Conservation (phyloP, 2,329 filamentous ascomycete species). For the Fusarium pilosicola region DNA sequence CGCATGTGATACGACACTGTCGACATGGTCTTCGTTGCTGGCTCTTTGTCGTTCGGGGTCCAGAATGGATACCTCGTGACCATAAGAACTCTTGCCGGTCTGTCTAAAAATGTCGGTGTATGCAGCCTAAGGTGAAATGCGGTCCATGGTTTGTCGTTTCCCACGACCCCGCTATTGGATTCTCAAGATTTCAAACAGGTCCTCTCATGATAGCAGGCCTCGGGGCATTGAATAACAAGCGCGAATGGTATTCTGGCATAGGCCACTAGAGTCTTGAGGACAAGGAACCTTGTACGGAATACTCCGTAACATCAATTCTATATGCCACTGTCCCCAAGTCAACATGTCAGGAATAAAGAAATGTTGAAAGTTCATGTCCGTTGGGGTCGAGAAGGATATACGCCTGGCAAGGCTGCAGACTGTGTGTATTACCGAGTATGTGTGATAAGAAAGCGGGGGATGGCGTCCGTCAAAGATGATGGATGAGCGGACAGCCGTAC, state of each 20-base stretch:
- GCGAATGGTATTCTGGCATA: constrained; percentile 13
- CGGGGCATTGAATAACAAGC: constrained; percentile 8
- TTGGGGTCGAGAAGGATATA: constrained; percentile 13
- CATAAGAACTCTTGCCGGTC: constrained; percentile 33
- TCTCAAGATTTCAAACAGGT: constrained; percentile 12
- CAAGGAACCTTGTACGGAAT: neutral
- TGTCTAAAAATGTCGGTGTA: constrained; percentile 45
- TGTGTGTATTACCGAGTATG: constrained; percentile 31
- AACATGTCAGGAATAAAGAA: neutral
- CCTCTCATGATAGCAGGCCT: constrained; percentile 1
- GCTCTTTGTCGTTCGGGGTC: constrained; percentile 16
- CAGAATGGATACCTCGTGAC: constrained; percentile 33
- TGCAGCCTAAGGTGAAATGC: constrained; percentile 20
- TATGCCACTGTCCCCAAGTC: neutral
- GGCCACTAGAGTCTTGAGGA: neutral
- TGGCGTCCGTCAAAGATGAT: constrained; percentile 27
- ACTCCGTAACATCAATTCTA: neutral
- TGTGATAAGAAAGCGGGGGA: constrained; percentile 39
- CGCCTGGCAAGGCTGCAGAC: constrained; percentile 43
- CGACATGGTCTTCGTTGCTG: constrained; percentile 23
- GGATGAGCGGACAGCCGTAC: constrained; percentile 23
- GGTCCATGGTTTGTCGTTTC: constrained; percentile 15
- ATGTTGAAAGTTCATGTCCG: constrained; percentile 4
- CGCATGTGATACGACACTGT: constrained; percentile 37
- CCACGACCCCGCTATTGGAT: constrained; percentile 32